phyloP scores from a whole-genome alignment of 1,284 basidiomycete species.

The Cutaneotrichosporon curvatum region DNA sequence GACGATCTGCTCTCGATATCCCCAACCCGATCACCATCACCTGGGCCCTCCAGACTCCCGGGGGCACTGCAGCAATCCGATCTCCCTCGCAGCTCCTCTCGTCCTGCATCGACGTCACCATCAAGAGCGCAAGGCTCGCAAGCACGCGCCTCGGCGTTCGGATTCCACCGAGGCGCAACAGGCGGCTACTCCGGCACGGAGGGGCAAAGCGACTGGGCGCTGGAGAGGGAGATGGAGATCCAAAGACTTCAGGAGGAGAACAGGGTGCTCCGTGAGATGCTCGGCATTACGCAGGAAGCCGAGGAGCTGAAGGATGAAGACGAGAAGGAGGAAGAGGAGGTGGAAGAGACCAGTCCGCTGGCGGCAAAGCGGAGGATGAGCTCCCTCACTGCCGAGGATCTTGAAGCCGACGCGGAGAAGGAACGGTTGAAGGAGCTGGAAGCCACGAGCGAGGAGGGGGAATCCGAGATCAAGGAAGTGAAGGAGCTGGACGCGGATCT shows the following conservation, averaged over 20 bases:
- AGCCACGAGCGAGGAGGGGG: neutral
- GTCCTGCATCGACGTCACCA: neutral
- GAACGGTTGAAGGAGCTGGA: conserved; percentile 23
- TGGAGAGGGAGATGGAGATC: conserved; percentile 77
- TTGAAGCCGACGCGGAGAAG: conserved; percentile 32
- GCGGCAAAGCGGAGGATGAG: conserved; percentile 22
- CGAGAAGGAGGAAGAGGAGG: conserved; percentile 8
- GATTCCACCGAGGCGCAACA: conserved; percentile 30
- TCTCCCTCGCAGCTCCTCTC: neutral
- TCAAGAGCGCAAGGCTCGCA: neutral
- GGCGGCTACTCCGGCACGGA: conserved; percentile 43
- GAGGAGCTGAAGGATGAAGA: conserved; percentile 22
- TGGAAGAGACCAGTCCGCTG: conserved; percentile 7
- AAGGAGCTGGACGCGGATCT: conserved; percentile 6
- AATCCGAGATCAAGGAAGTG: too few species aligned
- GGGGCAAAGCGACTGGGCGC: conserved; percentile 63
- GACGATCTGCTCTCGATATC: neutral
- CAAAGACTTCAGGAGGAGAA: conserved; percentile 73
- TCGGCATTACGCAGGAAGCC: conserved; percentile 54
- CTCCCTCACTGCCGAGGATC: conserved; percentile 35
- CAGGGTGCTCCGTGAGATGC: conserved; percentile 59
- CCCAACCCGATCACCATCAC: too few species aligned
- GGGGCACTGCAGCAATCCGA: neutral
- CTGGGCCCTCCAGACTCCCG: too few species aligned
- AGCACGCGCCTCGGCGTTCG: conserved; percentile 9